Evolutionary conservation across 177 flowering plant species (phyloP).

Genomic region (Telopea speciosissima): DNA sequence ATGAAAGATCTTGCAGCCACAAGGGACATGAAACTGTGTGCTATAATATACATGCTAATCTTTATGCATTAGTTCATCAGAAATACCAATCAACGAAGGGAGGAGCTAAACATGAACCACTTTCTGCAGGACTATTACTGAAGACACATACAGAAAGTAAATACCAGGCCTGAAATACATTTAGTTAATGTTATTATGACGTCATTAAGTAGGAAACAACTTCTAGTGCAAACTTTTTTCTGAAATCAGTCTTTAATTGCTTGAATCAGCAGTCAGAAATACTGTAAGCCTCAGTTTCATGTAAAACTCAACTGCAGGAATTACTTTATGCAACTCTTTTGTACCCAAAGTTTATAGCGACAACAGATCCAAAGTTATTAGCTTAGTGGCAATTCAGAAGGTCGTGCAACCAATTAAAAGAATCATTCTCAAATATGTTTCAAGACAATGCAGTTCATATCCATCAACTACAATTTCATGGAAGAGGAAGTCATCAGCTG

Average conservation of each 20-base stretch:
- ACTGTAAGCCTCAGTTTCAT: not conserved
- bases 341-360: too few species aligned
- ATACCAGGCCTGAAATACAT: not conserved
- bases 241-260: too few species aligned
- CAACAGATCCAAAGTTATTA: not conserved
- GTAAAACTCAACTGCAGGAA: not conserved
- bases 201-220: too few species aligned
- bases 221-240: not conserved
- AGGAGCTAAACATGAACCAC: not conserved
- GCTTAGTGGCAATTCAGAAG: not conserved
- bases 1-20: not conserved
- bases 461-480: not conserved
- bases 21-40: not conserved
- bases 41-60: not conserved
- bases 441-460: not conserved
- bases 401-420: not conserved
- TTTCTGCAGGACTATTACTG: not conserved
- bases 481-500: too few species aligned
- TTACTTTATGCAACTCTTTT: too few species aligned
- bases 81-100: not conserved
- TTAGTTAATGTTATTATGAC: not conserved
- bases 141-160: not conserved
- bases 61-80: not conserved
- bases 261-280: too few species aligned
- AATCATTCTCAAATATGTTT: not conserved